Evolutionary conservation across 2,329 filamentous ascomycete genomes (phyloP), one percentile per base, ranked within the genome.

Genomic region (Penicillium sp.): DNA sequence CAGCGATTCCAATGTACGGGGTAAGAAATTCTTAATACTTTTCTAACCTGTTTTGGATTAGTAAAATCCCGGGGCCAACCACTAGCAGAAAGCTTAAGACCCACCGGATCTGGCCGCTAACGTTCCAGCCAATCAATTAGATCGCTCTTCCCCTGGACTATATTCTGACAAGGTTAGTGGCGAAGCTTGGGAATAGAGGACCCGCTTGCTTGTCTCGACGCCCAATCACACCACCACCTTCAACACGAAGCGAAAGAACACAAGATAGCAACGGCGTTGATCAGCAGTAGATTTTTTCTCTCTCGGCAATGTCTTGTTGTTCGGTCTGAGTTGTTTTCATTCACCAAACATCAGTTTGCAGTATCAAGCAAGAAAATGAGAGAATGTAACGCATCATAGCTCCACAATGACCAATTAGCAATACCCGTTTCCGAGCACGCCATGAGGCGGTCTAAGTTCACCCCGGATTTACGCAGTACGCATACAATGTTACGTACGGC

Each of bases 191-290:
- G 14, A 40, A 43, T 33, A 49, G 40, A 22, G n/a, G n/a, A 40
- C 36, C 58, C 58, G 60, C 55, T 61, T 60, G 53, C 58, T 61
- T 61, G 59, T 61, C 53, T 60, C 18, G 3, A 19, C 28, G 16
- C 3, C 58, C 55, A 61, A 61, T 61, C 44, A 55, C 6, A 36
- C 13, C 11, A 4, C 9, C 27, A 11, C 6, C 37, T 36, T 36
- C 10, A 11, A 4, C 16, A 34, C 34, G 35, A 29, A 35, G 2
- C 25, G 16, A 22, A 38, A 36, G 33, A 18, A 29, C 40, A 44
- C n/a, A 40, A 33, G n/a, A 46, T 48, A 39, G 5, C 19, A 5
- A 22, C 19, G 5, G 19, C 5, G 3, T 22, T 22, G 19, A 22
- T 5, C 44, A 28, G 14, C 14, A 12, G 6, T 25, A 35, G 13